Base-by-base conservation (phyloP, 768 basidiomycete species). In the Gloeophyllum trabeum region DNA sequence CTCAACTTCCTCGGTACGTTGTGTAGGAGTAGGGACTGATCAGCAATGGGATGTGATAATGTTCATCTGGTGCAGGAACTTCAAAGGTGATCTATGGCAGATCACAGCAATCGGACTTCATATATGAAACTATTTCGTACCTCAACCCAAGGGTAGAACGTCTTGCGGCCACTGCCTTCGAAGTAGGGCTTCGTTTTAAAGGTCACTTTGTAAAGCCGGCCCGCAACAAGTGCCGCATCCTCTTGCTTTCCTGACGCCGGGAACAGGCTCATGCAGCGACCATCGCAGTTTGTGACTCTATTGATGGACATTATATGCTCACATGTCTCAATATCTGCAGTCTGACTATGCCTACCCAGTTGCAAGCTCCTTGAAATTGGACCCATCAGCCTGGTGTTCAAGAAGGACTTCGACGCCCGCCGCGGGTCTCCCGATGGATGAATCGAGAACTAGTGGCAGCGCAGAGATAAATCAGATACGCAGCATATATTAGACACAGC, bases 91-190 rank as follows among this genome's bases (percentile, higher is more conserved):
- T 85, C 91, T 50, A 35, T 12, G 26, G n/a, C n/a, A n/a, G n/a
- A n/a, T n/a, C n/a, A n/a, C n/a, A n/a, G n/a, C 5, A n/a, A 22
- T 25, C 23, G 39, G 35, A 22, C 42, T 28, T 14, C 4, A 41
- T 35, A 18, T 6, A 10, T 3, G 12, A 23, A 5, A 51, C 67
- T 43, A 37, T 10, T 10, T 10, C 20, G 12, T 51, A 90, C 91
- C 73, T 96, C 91, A 4, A 94, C 81, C 71, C 79, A 81, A 3
- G 92, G 92, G 63, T 91, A 94, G 55, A 96, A 94, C 4, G 81
- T 82, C 43, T 73, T 65, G 36, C 76, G 69, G 14, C 66, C 70
- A 0, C 69, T 72, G 20, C 51, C 60, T 26, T 81, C 75, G 54
- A 93, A 93, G 60, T 93, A 93, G 6, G 77, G 73, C 47, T 81